These are phyloP conservation scores for Boletus reticuloceps DNA, from an alignment of 768 basidiomycete genomes.

Conservation along the genomic window DNA sequence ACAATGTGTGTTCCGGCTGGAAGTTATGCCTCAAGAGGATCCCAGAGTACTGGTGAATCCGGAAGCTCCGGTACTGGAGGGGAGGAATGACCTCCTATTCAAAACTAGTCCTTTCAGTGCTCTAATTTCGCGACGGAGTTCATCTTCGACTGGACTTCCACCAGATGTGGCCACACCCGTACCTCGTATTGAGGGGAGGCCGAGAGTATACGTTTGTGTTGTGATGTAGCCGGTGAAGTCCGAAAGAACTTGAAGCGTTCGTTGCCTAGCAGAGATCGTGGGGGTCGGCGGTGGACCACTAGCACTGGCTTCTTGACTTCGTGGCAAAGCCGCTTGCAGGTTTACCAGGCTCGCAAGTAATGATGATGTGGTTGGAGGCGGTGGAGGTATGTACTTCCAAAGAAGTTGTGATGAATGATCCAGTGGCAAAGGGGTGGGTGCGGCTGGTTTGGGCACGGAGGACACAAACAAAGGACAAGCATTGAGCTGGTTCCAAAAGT, in stretches of 20 bases:
- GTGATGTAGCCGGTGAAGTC: conserved; percentile 81
- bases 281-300: conserved; percentile 1
- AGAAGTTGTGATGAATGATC: conserved; percentile 27
- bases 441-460: conserved; percentile 13
- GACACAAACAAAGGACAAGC: conserved; percentile 50
- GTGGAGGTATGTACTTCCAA: conserved; percentile 40
- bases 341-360: conserved; percentile 23
- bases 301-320: conserved; percentile 14
- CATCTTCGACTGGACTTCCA: conserved; percentile 47
- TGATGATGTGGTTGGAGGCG: conserved; percentile 26
- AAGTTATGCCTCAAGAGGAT: conserved; percentile 1
- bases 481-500: conserved; percentile 61
- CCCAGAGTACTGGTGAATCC: conserved; percentile 4
- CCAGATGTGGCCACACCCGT: conserved; percentile 15
- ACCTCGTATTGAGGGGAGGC: conserved; percentile 15
- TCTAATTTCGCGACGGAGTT: conserved; percentile 69
- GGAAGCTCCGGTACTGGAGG: background rate
- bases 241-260: conserved; percentile 61
- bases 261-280: conserved; percentile 44
- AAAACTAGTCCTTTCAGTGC: conserved; percentile 77
- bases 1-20: background rate
- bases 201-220: conserved; percentile 58
- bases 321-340: conserved; percentile 23
- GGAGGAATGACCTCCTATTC: conserved; percentile 52
- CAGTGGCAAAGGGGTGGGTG: conserved; percentile 1